Conservation (phyloP, 1,139 yeast species). For the Wickerhamomyces sp. region DNA sequence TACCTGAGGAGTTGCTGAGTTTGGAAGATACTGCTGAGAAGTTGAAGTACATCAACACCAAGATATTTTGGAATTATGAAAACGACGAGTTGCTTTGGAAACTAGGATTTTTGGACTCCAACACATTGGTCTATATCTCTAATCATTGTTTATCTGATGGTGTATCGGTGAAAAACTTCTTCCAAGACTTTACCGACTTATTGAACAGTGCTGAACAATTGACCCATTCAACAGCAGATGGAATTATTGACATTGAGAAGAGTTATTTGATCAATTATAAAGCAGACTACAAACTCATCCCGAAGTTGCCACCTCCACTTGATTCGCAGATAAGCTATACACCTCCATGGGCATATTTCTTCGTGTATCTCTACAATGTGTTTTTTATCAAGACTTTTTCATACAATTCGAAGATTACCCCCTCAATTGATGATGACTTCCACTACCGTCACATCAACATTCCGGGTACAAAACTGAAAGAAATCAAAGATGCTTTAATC, state of each 20-base stretch:
- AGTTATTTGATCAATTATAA: slow-evolving; percentile 8
- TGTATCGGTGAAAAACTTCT: slow-evolving; percentile 10
- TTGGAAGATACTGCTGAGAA: slow-evolving; percentile 3
- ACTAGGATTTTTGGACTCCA: slow-evolving; percentile 12
- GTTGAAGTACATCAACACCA: slow-evolving; percentile 7
- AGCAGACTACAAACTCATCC: slow-evolving; percentile 4
- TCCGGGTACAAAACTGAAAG: neutral
- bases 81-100: slow-evolving; percentile 15
- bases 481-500: slow-evolving; percentile 3
- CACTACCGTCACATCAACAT: slow-evolving; percentile 10
- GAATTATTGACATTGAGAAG: neutral
- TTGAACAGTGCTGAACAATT: slow-evolving; percentile 3
- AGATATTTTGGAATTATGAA: slow-evolving; percentile 13
- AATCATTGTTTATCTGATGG: slow-evolving; percentile 20
- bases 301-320: slow-evolving; percentile 14
- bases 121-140: slow-evolving; percentile 13
- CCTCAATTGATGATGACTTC: slow-evolving; percentile 8
- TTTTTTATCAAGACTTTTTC: slow-evolving; percentile 5
- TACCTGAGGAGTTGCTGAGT: slow-evolving; percentile 7
- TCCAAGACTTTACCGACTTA: slow-evolving; percentile 9
- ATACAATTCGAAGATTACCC: neutral
- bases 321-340: slow-evolving; percentile 9
- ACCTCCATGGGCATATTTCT: slow-evolving; percentile 12
- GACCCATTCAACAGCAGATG: too few relatives aligned
- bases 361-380: slow-evolving; percentile 8